These are phyloP conservation scores for Omphalotus guepiniiformis DNA, from an alignment of 768 basidiomycete genomes.

Conservation along the genomic window DNA sequence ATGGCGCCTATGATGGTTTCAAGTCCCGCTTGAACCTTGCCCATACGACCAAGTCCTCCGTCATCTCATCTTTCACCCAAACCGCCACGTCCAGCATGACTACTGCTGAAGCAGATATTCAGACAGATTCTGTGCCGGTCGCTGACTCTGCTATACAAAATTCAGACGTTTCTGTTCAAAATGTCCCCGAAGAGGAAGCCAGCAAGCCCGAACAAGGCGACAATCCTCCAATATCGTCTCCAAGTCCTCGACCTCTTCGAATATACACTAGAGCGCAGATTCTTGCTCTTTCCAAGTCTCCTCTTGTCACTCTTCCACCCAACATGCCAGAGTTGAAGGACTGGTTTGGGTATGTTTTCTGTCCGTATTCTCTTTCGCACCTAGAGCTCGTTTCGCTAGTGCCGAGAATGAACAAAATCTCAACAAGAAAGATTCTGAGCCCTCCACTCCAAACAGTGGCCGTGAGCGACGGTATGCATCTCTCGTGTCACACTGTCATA, in stretches of 20 bases:
- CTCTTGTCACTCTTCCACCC: slow-evolving; percentile 62
- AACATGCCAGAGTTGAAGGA: slow-evolving; percentile 81
- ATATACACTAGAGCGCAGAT: slow-evolving; percentile 71
- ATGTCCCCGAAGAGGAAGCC: slow-evolving; percentile 16
- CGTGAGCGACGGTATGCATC: slow-evolving; percentile 64
- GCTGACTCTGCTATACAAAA: background rate
- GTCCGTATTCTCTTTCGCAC: slow-evolving; percentile 13
- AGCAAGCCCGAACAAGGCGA: slow-evolving; percentile 17
- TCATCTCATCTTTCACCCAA: slow-evolving; percentile 1
- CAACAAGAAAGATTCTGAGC: slow-evolving; percentile 68
- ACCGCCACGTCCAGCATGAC: slow-evolving; percentile 27
- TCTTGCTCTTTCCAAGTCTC: slow-evolving; percentile 67
- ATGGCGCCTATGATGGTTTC: slow-evolving; percentile 11
- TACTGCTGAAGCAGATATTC: slow-evolving; percentile 17
- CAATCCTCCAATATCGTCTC: slow-evolving; percentile 19
- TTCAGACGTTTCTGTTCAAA: background rate
- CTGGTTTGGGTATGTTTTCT: slow-evolving; percentile 79
- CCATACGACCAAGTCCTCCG: slow-evolving; percentile 6
- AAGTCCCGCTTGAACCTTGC: slow-evolving; percentile 10
- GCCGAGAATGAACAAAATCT: slow-evolving; percentile 61
- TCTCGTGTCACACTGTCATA: slow-evolving; percentile 10
- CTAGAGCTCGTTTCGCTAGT: slow-evolving; percentile 28
- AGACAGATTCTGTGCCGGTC: background rate
- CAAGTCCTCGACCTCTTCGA: slow-evolving; percentile 41
- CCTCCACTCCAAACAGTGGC: slow-evolving; percentile 44